phyloP scores from a whole-genome alignment of 164 flowering plant genomes.

The Aristolochia californica region DNA sequence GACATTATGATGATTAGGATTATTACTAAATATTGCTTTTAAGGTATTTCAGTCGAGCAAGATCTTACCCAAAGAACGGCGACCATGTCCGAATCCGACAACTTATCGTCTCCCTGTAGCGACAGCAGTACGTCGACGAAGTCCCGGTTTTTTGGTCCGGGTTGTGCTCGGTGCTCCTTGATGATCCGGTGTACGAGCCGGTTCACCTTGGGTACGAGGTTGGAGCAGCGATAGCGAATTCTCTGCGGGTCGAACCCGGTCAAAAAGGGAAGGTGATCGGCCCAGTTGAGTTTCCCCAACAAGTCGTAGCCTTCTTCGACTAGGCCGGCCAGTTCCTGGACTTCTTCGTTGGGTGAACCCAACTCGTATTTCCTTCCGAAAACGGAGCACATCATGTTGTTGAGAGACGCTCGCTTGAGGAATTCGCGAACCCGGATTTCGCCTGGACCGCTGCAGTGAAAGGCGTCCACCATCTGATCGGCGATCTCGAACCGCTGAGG shows the following conservation, averaged over 20 bases:
- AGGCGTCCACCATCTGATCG: conserved; percentile 13
- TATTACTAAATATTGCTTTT: not conserved
- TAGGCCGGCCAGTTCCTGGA: conserved; percentile 12
- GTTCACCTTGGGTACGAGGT: conserved; percentile 46
- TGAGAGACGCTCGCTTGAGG: conserved; percentile 28
- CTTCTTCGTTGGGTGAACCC: not conserved
- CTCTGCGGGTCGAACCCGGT: conserved; percentile 21
- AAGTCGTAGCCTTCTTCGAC: conserved; percentile 40
- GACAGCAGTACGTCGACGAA: conserved; percentile 54
- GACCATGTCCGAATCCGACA: conserved; percentile 44
- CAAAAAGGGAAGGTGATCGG: conserved; percentile 33
- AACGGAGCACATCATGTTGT: conserved; percentile 35
- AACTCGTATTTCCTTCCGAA: conserved; percentile 27
- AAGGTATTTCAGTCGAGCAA: not conserved
- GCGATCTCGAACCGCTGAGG: conserved; percentile 15
- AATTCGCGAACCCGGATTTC: conserved; percentile 17
- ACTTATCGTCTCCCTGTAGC: conserved; percentile 24
- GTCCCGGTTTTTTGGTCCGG: conserved; percentile 9
- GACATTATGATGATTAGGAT: not conserved
- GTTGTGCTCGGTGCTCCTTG: conserved; percentile 24
- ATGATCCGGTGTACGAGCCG: conserved; percentile 33
- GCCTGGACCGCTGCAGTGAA: not conserved
- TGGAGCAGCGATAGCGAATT: conserved; percentile 29
- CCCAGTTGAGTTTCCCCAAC: conserved; percentile 32
- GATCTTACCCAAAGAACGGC: conserved; percentile 74